Evolutionary conservation across 176 grass and related monocot genomes (phyloP).

Genomic region (Coix lacrymajobi): DNA sequence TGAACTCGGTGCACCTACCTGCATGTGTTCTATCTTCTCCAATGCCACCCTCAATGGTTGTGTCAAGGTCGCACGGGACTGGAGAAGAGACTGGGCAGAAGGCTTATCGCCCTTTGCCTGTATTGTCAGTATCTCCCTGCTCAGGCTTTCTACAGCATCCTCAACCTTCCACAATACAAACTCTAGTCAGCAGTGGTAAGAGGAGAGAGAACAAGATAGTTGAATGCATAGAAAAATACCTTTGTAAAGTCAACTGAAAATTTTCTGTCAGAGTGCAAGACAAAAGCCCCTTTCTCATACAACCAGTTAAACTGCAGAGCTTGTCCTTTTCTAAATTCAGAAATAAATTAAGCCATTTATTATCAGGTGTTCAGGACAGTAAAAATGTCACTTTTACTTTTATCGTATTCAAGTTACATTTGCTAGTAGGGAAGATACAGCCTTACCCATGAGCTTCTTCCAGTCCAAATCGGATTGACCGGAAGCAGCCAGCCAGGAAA

Average conservation of each 20-base stretch:
- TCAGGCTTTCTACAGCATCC: conserved; percentile 79
- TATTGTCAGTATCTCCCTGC: conserved; percentile 87
- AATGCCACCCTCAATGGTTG: conserved; percentile 63
- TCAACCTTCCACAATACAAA: conserved; percentile 60
- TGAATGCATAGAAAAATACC: conserved; percentile 29
- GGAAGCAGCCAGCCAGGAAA: conserved; percentile 88
- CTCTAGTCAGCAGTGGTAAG: not conserved
- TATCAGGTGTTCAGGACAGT: not conserved
- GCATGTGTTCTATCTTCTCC: conserved; percentile 77
- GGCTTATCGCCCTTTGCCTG: conserved; percentile 83
- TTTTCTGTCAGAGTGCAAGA: conserved; percentile 70
- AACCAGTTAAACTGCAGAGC: conserved; percentile 96
- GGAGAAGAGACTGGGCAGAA: conserved; percentile 58
- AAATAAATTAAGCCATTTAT: not conserved
- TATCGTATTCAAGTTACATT: not conserved
- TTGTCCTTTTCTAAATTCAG: conserved; percentile 69
- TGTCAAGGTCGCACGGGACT: conserved; percentile 67
- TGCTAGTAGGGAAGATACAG: conserved; percentile 12
- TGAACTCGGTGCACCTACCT: conserved; percentile 34
- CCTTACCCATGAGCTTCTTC: conserved; percentile 96
- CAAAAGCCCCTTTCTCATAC: conserved; percentile 80
- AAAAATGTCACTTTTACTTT: not conserved
- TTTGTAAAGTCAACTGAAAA: conserved; percentile 92
- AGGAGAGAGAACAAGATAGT: not conserved
- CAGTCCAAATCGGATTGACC: conserved; percentile 84